These are phyloP conservation scores for Plasmodium fragile DNA, from an alignment of 169 alveolate genomes.

Conservation along the genomic window DNA sequence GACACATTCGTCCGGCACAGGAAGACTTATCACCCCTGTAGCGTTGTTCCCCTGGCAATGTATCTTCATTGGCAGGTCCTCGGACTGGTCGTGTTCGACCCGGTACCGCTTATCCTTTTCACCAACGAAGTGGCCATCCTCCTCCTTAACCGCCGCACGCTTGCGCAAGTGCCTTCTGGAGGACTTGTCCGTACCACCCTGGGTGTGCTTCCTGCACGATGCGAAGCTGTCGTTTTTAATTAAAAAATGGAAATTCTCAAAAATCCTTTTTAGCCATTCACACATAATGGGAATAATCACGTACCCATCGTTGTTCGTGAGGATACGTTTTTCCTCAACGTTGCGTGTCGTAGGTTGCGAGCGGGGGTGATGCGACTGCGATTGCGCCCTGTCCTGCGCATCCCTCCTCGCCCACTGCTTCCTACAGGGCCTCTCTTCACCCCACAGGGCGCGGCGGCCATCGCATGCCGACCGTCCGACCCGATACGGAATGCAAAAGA, in stretches of 20 bases:
- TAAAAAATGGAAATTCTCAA: constrained; percentile 45
- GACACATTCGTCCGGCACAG: not conserved
- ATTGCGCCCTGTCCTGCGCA: not conserved
- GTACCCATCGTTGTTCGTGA: constrained; percentile 63
- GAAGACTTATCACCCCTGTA: not conserved
- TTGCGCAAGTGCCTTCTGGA: not conserved
- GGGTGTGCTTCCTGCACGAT: constrained; percentile 6
- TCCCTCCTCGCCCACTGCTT: not conserved
- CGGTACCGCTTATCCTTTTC: not conserved
- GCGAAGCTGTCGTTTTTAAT: constrained; percentile 20
- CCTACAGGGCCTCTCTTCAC: not conserved
- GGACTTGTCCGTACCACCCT: not conserved
- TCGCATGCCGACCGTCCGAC: not conserved
- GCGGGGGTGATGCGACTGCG: not conserved
- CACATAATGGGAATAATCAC: constrained; percentile 69
- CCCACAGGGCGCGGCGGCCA: not conserved
- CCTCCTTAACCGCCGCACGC: not conserved
- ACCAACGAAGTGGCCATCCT: not conserved
- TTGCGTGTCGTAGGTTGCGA: not conserved
- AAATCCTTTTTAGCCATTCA: constrained; percentile 42
- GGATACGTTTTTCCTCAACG: not conserved
- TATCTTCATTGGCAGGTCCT: not conserved
- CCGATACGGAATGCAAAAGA: constrained; percentile 14
- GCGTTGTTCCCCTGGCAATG: not conserved
- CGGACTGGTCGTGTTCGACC: not conserved